Base-by-base conservation (phyloP, 1,284 basidiomycete genomes). In the Agaricales sp. region DNA sequence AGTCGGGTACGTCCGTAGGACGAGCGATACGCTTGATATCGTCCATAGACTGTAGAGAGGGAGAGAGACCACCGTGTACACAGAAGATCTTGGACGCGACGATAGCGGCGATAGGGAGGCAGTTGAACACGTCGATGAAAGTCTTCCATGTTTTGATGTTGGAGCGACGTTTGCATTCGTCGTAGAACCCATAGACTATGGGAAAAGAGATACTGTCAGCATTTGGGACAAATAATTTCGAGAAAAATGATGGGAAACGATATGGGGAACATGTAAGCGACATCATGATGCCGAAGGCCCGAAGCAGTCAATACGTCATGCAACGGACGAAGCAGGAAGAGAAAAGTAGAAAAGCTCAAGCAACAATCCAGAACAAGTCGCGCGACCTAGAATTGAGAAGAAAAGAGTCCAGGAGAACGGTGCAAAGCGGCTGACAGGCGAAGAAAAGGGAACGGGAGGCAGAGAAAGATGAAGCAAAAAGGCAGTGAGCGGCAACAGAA, bases 81-180 rank as follows among this genome's bases (percentile, higher is more conserved):
- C 95, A 99, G 68, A 99, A 99, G 62, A 99, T 99, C 74, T 99
- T 99, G 58, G 92, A 94, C 11, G 95, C 96, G 47, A 99, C 95
- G 57, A 99, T 91, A 30, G 96, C 94, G 37, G 96, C 94, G 60
- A 99, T 99, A 44, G 96, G 96, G 11, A 99, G 78, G 59, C 92
- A 93, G 70, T 99, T 99, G 80, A 99, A 99, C 41, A 98, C 95
- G 68, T 99, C 96, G 65, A 98, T 92, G 66, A 99, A 99, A 12
- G 93, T 94, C 73, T 98, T 99, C 96, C 96, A 99, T 37, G 92
- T 94, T 74, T 99, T 99, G 78, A 99, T 95, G 67, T 97, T 98
- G 75, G 92, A 95, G 58, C 96, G 82, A 61, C 96, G 85, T 73
- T 99, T 99, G 78, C 96, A 99, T 71, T 99, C 95, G 71, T 99